Conservation (phyloP, 2,329 filamentous ascomycete genomes). For the Nannizzia gypsea region DNA sequence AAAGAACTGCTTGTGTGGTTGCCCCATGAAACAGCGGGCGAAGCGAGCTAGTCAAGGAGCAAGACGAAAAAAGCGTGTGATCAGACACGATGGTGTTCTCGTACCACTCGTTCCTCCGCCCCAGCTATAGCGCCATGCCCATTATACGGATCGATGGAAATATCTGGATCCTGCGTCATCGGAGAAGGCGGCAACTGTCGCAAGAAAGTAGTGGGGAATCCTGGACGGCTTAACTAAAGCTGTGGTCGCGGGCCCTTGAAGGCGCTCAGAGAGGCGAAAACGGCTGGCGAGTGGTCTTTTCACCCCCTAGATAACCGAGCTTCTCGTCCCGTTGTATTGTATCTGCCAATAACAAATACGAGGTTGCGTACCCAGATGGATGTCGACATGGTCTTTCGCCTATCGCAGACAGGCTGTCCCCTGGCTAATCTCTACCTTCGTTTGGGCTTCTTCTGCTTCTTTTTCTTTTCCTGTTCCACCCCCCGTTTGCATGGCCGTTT, state of each 20-base stretch:
- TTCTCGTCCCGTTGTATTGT: neutral
- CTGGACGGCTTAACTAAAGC: neutral
- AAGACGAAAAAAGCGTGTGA: neutral
- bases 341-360: neutral
- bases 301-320: constrained; percentile 1
- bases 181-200: constrained; percentile 1
- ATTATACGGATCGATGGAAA: neutral
- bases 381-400: neutral
- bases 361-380: neutral
- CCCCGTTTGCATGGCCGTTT: neutral
- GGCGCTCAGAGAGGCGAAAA: neutral
- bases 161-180: neutral
- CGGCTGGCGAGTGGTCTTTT: neutral
- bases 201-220: neutral
- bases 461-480: neutral
- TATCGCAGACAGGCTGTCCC: neutral
- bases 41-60: neutral
- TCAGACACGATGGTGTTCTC: neutral
- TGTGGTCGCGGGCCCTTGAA: neutral
- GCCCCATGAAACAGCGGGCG: neutral
- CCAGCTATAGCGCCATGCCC: neutral
- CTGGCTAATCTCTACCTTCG: neutral
- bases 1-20: neutral
- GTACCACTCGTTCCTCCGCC: neutral
- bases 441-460: neutral